Evolutionary conservation across 805 yeast species (phyloP).

Genomic region (Jamesozyma rosinii): DNA sequence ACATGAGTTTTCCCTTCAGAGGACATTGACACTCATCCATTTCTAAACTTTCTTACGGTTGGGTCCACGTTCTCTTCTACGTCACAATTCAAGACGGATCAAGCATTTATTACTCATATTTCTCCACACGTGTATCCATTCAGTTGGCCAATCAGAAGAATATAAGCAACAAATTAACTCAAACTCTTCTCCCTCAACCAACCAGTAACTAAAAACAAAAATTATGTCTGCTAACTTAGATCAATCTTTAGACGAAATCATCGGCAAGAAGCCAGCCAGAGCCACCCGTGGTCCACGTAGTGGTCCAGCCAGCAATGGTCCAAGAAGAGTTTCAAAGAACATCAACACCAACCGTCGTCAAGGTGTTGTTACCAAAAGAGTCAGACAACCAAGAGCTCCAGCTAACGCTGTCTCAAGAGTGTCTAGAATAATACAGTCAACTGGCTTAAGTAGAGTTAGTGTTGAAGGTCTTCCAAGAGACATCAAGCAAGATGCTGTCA

Average conservation of each 20-base stretch:
- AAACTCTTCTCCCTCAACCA: neutral
- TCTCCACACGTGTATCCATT: neutral
- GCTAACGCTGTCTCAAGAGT: slow-evolving; percentile 30
- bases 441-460: slow-evolving; percentile 70
- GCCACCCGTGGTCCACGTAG: slow-evolving; percentile 26
- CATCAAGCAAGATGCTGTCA: slow-evolving; percentile 72
- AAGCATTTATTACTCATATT: too few relatives aligned
- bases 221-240: slow-evolving; percentile 75
- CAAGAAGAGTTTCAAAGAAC: slow-evolving; percentile 29
- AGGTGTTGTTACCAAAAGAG: slow-evolving; percentile 10
- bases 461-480: slow-evolving; percentile 82
- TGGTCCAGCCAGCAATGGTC: slow-evolving; percentile 15
- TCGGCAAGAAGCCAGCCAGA: slow-evolving; percentile 42
- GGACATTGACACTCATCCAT: too few relatives aligned
- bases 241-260: slow-evolving; percentile 90
- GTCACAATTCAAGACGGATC: too few relatives aligned
- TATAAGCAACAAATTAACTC: too few relatives aligned
- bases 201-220: neutral
- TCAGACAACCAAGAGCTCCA: slow-evolving; percentile 22
- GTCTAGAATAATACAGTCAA: slow-evolving; percentile 34
- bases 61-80: too few relatives aligned
- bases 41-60: too few relatives aligned
- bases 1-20: too few relatives aligned
- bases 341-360: slow-evolving; percentile 22
- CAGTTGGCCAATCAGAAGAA: neutral